Conservation (phyloP, 176 grass and related monocot species). For the Secale cereale region DNA sequence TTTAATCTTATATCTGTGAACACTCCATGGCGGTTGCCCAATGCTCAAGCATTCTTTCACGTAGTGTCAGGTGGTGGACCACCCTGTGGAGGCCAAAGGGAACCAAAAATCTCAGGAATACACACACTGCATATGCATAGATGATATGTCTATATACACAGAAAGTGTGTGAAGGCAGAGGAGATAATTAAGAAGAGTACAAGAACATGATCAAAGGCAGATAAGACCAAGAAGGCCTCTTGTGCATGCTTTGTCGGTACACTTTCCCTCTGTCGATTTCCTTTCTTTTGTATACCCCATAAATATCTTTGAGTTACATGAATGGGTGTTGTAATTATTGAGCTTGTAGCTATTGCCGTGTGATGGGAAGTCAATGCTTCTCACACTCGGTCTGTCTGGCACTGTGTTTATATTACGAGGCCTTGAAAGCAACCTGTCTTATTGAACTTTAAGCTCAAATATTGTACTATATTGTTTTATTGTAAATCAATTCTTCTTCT, state of each 20-base stretch:
- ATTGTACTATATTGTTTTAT: constrained; percentile 46
- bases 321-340: too few relatives aligned
- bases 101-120: constrained; percentile 5
- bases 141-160: neutral
- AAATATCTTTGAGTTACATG: neutral
- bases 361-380: too few relatives aligned
- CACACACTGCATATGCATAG: too few relatives aligned
- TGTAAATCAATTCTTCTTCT: neutral
- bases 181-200: neutral
- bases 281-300: neutral
- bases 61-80: neutral
- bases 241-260: constrained; percentile 25
- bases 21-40: neutral
- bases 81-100: constrained; percentile 66
- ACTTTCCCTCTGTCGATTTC: neutral
- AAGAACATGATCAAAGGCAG: neutral
- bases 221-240: neutral
- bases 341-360: too few relatives aligned
- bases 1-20: neutral
- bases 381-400: constrained; percentile 6
- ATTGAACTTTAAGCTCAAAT: constrained; percentile 10
- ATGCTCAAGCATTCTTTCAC: neutral
- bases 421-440: constrained; percentile 30
- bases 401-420: constrained; percentile 35
- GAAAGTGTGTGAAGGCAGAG: constrained; percentile 13